Evolutionary conservation across 495 filamentous ascomycete species (phyloP).

Genomic region (Neurospora intermedia): DNA sequence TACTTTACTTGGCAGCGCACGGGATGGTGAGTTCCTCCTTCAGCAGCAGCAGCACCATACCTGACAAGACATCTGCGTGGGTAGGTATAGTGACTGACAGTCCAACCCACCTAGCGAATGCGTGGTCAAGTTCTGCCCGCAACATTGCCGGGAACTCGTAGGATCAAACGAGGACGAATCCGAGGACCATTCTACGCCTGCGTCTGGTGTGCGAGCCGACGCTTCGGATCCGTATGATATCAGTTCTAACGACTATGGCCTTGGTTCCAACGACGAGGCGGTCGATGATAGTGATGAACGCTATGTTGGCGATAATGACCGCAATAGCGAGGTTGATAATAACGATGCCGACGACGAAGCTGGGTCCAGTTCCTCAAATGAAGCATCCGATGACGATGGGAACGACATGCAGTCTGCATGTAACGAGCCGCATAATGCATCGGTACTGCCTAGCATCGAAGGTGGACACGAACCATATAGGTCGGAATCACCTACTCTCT

Average conservation of each 20-base stretch:
- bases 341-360: not conserved
- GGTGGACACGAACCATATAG: not conserved
- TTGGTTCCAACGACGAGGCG: not conserved
- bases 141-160: not conserved
- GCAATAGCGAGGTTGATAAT: not conserved
- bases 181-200: rapidly evolving
- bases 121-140: not conserved
- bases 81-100: not conserved
- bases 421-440: not conserved
- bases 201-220: not conserved
- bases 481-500: not conserved
- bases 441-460: not conserved
- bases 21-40: not conserved
- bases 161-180: not conserved
- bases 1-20: not conserved
- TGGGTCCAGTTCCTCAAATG: not conserved
- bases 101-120: not conserved
- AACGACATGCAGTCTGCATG: not conserved
- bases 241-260: not conserved
- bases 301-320: not conserved
- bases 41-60: no score
- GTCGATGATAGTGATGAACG: not conserved
- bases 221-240: not conserved
- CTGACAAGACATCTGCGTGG: no score
- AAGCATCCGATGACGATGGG: not conserved